Percentiles rank a stretch among this genome's conserved stretches.
phyloP scores from a whole-genome alignment of 805 yeast species.

The Wickerhamiella kazuoi region DNA sequence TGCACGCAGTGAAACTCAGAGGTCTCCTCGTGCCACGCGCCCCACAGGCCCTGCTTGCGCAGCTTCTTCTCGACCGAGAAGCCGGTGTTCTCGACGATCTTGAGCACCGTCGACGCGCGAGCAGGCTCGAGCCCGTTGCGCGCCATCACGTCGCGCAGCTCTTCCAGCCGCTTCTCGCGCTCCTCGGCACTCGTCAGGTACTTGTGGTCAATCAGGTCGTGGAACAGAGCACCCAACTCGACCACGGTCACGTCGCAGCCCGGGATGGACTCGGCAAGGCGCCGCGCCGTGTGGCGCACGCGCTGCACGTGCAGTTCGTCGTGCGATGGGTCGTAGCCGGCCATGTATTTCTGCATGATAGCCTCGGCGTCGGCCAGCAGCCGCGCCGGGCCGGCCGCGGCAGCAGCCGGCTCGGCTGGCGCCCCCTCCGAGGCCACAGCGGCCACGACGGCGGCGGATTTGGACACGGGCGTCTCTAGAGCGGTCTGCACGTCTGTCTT shows the following conservation, averaged over 20 bases:
- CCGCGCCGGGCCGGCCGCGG: no score
- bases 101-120: constrained; percentile 10
- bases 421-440: no score
- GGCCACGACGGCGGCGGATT: no score
- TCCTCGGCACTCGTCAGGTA: constrained; percentile 10
- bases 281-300: constrained; percentile 17
- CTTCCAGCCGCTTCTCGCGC: constrained; percentile 7
- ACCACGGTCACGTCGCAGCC: constrained; percentile 15
- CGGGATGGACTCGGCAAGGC: constrained; percentile 11
- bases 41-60: constrained; percentile 14
- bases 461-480: no score
- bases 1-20: constrained; percentile 21
- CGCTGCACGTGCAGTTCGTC: constrained; percentile 19
- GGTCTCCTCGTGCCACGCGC: constrained; percentile 19
- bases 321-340: constrained; percentile 19
- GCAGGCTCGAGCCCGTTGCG: constrained; percentile 7
- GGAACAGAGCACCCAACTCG: constrained; percentile 20
- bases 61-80: constrained; percentile 16
- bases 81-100: constrained; percentile 16
- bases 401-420: no score
- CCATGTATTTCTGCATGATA: constrained; percentile 13
- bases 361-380: constrained; percentile 6
- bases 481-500: no score
- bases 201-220: constrained; percentile 21
- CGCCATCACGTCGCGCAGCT: constrained; percentile 5